Percentiles rank a stretch among this genome's conserved stretches.
Conservation (phyloP, 2,329 filamentous ascomycete species). For the Aspergillus brasiliensis region DNA sequence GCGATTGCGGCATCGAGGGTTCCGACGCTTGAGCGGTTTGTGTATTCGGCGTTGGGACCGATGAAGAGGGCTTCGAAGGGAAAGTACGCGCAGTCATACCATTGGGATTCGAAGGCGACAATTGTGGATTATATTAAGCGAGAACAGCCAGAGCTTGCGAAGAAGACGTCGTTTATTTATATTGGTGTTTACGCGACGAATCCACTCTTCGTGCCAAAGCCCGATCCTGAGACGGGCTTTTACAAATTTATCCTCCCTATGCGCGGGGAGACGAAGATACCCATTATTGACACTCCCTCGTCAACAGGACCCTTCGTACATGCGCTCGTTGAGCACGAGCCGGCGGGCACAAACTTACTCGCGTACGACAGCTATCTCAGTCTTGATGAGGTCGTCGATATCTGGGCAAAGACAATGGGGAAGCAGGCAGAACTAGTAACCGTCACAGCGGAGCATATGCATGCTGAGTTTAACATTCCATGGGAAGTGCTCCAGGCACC, state of each 20-base stretch:
- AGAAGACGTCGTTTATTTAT: conserved; percentile 47
- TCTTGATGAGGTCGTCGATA: conserved; percentile 34
- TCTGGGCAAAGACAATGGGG: conserved; percentile 43
- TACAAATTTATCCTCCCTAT: conserved; percentile 38
- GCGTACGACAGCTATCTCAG: conserved; percentile 48
- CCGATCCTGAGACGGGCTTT: conserved; percentile 30
- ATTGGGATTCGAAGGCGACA: conserved; percentile 55
- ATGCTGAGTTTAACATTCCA: conserved; percentile 25
- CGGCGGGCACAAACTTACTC: conserved; percentile 44
- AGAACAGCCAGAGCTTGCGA: conserved; percentile 45
- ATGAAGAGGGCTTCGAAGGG: conserved; percentile 52
- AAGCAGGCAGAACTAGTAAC: conserved; percentile 37
- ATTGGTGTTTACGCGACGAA: conserved; percentile 37
- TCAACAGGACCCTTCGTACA: conserved; percentile 51
- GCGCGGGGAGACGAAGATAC: conserved; percentile 29
- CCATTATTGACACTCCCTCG: conserved; percentile 42
- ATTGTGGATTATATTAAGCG: conserved; percentile 49
- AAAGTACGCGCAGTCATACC: conserved; percentile 50
- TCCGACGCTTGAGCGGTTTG: conserved; percentile 49
- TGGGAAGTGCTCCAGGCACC: conserved; percentile 42
- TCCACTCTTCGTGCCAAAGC: conserved; percentile 31
- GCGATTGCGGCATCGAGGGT: conserved; percentile 54
- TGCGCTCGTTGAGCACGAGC: conserved; percentile 45
- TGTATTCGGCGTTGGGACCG: conserved; percentile 56
- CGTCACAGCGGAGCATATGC: conserved; percentile 37